A percentile compares a stretch with the other conserved stretches of the same genome.
These are phyloP conservation scores for Bacidia gigantensis DNA, from an alignment of 495 filamentous ascomycete species.

Conservation along the genomic window DNA sequence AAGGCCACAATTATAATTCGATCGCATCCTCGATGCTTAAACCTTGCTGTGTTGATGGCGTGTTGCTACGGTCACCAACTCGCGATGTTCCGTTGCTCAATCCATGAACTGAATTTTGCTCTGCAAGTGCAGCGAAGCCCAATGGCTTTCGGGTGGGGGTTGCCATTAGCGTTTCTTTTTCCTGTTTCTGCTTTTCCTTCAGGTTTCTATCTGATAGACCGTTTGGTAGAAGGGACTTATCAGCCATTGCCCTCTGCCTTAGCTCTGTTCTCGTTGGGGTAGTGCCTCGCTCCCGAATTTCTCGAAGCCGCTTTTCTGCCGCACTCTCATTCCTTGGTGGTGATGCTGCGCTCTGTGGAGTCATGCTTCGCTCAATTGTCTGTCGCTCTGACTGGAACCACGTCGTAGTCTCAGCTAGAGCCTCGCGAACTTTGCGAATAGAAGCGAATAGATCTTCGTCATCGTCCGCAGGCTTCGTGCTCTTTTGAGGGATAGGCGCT, in stretches of 20 bases:
- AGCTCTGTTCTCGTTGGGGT: conserved; percentile 17
- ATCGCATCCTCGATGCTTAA: conserved; percentile 16
- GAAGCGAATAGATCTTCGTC: conserved; percentile 18
- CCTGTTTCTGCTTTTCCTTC: background rate
- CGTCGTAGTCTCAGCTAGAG: conserved; percentile 14
- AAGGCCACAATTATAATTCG: conserved; percentile 5
- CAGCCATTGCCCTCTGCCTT: conserved; percentile 10
- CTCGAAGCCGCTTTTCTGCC: conserved; percentile 5
- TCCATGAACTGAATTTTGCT: background rate
- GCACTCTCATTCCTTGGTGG: conserved; percentile 6
- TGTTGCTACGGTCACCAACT: background rate
- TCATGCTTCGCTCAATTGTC: conserved; percentile 12
- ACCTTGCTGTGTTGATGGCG: conserved; percentile 2
- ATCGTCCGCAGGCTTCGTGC: background rate
- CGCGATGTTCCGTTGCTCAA: background rate
- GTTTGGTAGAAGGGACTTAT: conserved; percentile 10
- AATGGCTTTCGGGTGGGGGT: background rate
- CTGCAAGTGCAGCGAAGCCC: conserved; percentile 10
- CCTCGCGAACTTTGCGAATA: conserved; percentile 15
- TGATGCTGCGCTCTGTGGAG: conserved; percentile 3
- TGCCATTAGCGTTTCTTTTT: background rate
- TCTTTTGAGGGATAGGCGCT: background rate
- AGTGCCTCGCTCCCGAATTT: conserved; percentile 7
- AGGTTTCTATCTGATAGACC: conserved; percentile 8
- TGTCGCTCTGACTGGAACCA: conserved; percentile 18